Percentiles rank a stretch among this genome's conserved stretches.
Evolutionary conservation across 306 rosid species (phyloP).

Genomic region (Oxytropis ochrocephala): DNA sequence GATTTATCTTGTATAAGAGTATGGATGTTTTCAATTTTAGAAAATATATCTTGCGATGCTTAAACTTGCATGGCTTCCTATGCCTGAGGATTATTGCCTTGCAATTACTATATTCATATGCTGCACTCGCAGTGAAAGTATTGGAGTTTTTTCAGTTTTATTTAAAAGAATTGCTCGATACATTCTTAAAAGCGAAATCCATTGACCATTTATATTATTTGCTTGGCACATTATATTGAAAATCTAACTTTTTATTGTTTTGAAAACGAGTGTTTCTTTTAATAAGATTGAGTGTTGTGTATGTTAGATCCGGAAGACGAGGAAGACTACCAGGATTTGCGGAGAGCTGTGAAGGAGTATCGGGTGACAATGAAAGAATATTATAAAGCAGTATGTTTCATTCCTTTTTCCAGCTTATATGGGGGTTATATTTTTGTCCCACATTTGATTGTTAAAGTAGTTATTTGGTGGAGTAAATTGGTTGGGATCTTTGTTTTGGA

Average conservation of each 20-base stretch:
- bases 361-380: slow-evolving; percentile 61
- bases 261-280: background rate
- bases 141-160: background rate
- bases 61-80: background rate
- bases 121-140: background rate
- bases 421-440: slow-evolving; percentile 8
- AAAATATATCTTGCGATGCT: background rate
- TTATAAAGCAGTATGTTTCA: slow-evolving; percentile 62
- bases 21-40: background rate
- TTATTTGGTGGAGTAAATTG: background rate
- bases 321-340: slow-evolving; percentile 49
- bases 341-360: slow-evolving; percentile 71
- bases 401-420: slow-evolving; percentile 1
- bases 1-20: background rate
- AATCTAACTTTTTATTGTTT: background rate
- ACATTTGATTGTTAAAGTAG: slow-evolving; percentile 11
- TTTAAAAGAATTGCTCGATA: background rate
- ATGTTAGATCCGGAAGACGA: slow-evolving; percentile 60
- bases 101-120: background rate
- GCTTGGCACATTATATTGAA: background rate
- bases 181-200: slow-evolving; percentile 2
- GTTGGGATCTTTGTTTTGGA: slow-evolving; percentile 1
- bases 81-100: background rate
- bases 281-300: background rate
- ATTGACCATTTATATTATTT: background rate